A percentile compares a stretch with the other conserved stretches of the same genome.
Evolutionary conservation across 83 land plant species (phyloP).

Genomic region (Diphasiastrum complanatum): DNA sequence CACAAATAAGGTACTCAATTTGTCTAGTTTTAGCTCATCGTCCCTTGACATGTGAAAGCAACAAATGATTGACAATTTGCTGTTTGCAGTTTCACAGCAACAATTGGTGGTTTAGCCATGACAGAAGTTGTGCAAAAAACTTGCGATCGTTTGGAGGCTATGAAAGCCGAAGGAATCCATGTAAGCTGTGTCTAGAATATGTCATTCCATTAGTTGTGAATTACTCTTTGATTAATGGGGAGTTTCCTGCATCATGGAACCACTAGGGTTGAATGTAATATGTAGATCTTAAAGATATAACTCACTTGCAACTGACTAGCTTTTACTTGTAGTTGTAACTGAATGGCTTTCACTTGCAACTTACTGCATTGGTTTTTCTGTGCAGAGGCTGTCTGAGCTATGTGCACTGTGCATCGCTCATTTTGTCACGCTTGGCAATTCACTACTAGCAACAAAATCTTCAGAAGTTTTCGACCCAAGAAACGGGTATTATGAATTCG

Average conservation of each 20-base stretch:
- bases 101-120: constrained; percentile 65
- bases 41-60: constrained; percentile 1
- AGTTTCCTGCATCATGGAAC: no score
- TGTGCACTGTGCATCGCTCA: constrained; percentile 86
- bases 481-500: constrained; percentile 38
- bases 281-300: no score
- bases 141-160: constrained; percentile 68
- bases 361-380: background rate
- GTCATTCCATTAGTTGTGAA: no score
- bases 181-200: constrained; percentile 36
- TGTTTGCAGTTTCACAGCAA: constrained; percentile 67
- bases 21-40: background rate
- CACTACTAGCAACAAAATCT: constrained; percentile 46
- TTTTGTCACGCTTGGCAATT: constrained; percentile 74
- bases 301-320: background rate
- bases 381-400: constrained; percentile 93
- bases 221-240: no score
- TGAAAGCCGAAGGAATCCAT: constrained; percentile 91
- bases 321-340: background rate
- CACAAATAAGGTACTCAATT: no score
- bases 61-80: background rate
- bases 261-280: no score
- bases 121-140: constrained; percentile 78
- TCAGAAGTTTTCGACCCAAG: constrained; percentile 34
- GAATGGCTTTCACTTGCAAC: background rate